Evolutionary conservation across 164 flowering plant species (phyloP).

Genomic region (Akebia trifoliata): DNA sequence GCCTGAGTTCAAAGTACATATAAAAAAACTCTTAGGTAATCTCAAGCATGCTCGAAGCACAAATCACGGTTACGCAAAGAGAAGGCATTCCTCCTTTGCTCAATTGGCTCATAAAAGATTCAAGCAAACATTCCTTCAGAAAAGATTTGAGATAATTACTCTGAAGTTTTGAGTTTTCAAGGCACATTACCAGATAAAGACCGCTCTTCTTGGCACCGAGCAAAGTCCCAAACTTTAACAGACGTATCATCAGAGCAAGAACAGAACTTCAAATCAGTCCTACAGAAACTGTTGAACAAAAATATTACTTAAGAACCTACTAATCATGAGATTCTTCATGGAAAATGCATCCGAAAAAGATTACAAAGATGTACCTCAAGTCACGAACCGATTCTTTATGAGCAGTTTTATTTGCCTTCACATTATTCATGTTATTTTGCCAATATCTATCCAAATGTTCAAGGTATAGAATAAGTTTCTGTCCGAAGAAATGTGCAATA

Average conservation of each 20-base stretch:
- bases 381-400: slow-evolving; percentile 98
- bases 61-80: neutral
- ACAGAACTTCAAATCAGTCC: slow-evolving; percentile 95
- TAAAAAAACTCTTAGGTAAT: slow-evolving; percentile 39
- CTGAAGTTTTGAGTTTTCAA: slow-evolving; percentile 3
- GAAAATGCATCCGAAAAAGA: neutral
- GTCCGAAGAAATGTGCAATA: neutral
- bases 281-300: slow-evolving; percentile 70
- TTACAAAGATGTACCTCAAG: slow-evolving; percentile 50
- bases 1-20: slow-evolving; percentile 79
- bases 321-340: neutral
- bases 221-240: slow-evolving; percentile 99
- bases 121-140: neutral
- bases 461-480: neutral
- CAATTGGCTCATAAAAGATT: neutral
- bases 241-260: slow-evolving; percentile 99
- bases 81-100: neutral
- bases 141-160: neutral
- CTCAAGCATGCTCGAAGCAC: slow-evolving; percentile 16
- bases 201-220: slow-evolving; percentile 93
- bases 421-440: slow-evolving; percentile 98
- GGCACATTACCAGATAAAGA: slow-evolving; percentile 89
- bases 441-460: slow-evolving; percentile 63
- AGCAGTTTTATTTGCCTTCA: slow-evolving; percentile 93
- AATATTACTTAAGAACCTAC: slow-evolving; percentile 1